Percentiles rank a stretch among this genome's conserved stretches.
Conservation (phyloP, 1,139 yeast species). For the Geotrichum europaeum region DNA sequence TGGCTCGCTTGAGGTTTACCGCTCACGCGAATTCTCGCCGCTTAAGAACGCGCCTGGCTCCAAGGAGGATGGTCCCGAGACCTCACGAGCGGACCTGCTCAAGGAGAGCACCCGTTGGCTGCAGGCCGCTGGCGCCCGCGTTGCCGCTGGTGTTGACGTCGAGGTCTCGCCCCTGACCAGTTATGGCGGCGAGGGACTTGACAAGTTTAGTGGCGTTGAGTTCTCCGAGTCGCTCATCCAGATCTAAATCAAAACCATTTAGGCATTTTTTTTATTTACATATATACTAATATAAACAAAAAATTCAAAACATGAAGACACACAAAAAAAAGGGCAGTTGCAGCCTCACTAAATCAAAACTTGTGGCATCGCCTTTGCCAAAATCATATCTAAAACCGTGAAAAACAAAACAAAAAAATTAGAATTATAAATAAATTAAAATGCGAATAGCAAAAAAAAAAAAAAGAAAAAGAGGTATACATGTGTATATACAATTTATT, state of each 20-base stretch:
- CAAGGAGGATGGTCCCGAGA: conserved; percentile 73
- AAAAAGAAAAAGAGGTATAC: too few relatives aligned
- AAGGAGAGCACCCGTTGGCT: conserved; percentile 76
- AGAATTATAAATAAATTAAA: too few relatives aligned
- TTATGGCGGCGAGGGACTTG: conserved; percentile 82
- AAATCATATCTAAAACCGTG: too few relatives aligned
- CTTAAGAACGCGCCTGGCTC: conserved; percentile 87
- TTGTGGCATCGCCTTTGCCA: too few relatives aligned
- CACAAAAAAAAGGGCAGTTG: too few relatives aligned
- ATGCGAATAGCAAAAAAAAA: too few relatives aligned
- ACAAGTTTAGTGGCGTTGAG: conserved; percentile 47
- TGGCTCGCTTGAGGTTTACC: conserved; percentile 88
- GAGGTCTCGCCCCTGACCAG: conserved; percentile 74
- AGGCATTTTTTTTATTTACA: too few relatives aligned
- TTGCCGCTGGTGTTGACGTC: conserved; percentile 47
- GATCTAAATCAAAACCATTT: neutral
- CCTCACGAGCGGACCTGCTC: conserved; percentile 65
- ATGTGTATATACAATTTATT: too few relatives aligned
- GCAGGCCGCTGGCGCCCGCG: conserved; percentile 55
- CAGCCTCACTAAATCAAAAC: too few relatives aligned
- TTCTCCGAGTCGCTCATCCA: conserved; percentile 12
- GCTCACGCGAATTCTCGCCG: conserved; percentile 85
- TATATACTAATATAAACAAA: too few relatives aligned
- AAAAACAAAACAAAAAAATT: too few relatives aligned
- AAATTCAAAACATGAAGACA: too few relatives aligned